phyloP scores from a whole-genome alignment of 768 basidiomycete genomes.

The Trametes gibbosa region DNA sequence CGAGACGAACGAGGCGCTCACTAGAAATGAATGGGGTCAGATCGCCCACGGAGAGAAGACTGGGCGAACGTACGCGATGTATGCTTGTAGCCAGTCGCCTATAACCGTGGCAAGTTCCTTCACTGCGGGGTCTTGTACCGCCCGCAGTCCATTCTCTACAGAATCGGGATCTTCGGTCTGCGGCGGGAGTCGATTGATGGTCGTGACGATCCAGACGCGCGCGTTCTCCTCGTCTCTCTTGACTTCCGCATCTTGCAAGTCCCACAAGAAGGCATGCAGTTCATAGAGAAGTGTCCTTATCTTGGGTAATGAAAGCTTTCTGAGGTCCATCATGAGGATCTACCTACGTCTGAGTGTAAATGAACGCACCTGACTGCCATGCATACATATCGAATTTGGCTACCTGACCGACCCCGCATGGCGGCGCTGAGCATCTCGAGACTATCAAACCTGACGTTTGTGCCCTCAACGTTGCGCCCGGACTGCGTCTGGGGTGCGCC shows the following conservation, averaged over 20 bases:
- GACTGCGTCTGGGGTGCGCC: not conserved
- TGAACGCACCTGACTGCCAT: conserved; percentile 46
- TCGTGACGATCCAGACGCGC: conserved; percentile 19
- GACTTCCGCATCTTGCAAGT: conserved; percentile 30
- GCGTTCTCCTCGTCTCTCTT: conserved; percentile 34
- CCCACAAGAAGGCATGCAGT: conserved; percentile 39
- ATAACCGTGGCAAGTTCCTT: conserved; percentile 29
- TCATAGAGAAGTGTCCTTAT: conserved; percentile 38
- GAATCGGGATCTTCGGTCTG: not conserved
- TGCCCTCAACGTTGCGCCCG: conserved; percentile 26
- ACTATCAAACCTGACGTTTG: conserved; percentile 1
- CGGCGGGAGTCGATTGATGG: conserved; percentile 13
- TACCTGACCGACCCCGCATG: conserved; percentile 43
- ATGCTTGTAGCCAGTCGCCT: conserved; percentile 49
- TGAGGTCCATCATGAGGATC: conserved; percentile 14
- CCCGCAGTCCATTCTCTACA: not conserved
- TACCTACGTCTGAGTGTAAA: not conserved
- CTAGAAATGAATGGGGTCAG: conserved; percentile 30
- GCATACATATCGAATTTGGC: conserved; percentile 44
- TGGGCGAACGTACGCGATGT: conserved; percentile 43
- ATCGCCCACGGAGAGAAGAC: not conserved
- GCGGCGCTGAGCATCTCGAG: conserved; percentile 45
- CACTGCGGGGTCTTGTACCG: conserved; percentile 3
- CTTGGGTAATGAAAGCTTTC: conserved; percentile 40
- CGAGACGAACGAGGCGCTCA: conserved; percentile 42